phyloP scores from a whole-genome alignment of 2,329 filamentous ascomycete genomes.

The Cercospora sp. region DNA sequence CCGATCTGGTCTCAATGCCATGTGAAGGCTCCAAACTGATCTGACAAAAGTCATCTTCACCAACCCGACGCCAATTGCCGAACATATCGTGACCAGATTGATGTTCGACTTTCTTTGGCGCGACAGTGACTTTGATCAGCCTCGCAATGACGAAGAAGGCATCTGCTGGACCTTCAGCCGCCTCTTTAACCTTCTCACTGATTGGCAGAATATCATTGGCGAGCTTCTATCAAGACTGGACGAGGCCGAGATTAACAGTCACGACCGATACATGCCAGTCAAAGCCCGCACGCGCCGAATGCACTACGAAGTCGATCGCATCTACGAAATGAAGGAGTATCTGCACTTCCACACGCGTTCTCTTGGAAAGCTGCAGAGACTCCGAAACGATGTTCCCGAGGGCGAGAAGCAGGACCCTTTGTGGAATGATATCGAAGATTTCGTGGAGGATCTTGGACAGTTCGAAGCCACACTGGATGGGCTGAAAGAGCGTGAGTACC shows the following conservation, averaged over 20 bases:
- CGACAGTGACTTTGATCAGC: constrained; percentile 38
- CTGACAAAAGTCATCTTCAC: constrained; percentile 38
- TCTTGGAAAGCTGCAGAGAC: constrained; percentile 40
- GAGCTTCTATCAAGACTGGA: constrained; percentile 39
- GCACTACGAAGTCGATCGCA: constrained; percentile 40
- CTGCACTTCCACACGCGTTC: constrained; percentile 40
- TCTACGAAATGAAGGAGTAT: constrained; percentile 42
- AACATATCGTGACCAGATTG: constrained; percentile 39
- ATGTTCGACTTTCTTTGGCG: constrained; percentile 39
- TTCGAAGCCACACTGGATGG: constrained; percentile 39
- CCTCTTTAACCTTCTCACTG: constrained; percentile 40
- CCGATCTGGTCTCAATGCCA: not conserved
- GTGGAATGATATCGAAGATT: constrained; percentile 41
- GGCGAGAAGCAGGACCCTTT: constrained; percentile 38
- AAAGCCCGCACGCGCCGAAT: constrained; percentile 37
- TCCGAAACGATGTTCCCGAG: constrained; percentile 35
- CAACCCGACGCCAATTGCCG: constrained; percentile 33
- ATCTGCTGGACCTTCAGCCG: constrained; percentile 42
- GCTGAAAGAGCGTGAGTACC: constrained; percentile 38
- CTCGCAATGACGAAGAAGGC: constrained; percentile 39
- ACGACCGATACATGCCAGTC: constrained; percentile 38
- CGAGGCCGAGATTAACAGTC: constrained; percentile 41
- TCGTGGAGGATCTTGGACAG: constrained; percentile 41
- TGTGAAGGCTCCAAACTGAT: not conserved
- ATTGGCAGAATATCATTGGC: constrained; percentile 43